phyloP scores from a whole-genome alignment of 345 rosid species.

The Murraya koenigii region DNA sequence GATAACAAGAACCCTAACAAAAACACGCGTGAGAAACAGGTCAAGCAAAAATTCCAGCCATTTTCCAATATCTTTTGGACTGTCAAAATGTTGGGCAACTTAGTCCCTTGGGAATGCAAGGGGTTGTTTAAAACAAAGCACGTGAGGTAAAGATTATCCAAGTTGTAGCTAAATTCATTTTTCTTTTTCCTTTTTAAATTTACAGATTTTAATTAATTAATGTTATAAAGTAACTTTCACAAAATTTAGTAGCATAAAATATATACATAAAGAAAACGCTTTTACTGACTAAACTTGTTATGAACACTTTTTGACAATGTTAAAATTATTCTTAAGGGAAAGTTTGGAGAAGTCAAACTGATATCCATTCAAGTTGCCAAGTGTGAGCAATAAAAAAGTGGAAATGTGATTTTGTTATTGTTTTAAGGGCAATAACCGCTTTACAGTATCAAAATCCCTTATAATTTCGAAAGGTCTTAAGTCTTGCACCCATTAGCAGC shows the following conservation, averaged over 20 bases:
- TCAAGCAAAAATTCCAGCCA: background rate
- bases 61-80: background rate
- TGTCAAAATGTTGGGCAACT: background rate
- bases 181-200: too few species aligned
- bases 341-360: background rate
- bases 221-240: too few species aligned
- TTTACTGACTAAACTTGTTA: background rate
- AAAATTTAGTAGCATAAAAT: too few species aligned
- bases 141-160: background rate
- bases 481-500: background rate
- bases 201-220: too few species aligned
- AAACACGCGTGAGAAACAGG: background rate
- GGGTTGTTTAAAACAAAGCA: background rate
- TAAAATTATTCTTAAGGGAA: background rate
- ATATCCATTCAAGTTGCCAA: too few species aligned
- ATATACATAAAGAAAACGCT: too few species aligned
- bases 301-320: background rate
- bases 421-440: background rate
- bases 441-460: background rate
- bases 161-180: background rate
- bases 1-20: background rate
- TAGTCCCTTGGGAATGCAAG: background rate
- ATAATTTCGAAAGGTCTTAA: background rate
- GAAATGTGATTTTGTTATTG: background rate
- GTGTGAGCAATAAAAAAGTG: background rate